Base-by-base conservation (phyloP, 1,284 basidiomycete species). In the Heterobasidion parviporum region DNA sequence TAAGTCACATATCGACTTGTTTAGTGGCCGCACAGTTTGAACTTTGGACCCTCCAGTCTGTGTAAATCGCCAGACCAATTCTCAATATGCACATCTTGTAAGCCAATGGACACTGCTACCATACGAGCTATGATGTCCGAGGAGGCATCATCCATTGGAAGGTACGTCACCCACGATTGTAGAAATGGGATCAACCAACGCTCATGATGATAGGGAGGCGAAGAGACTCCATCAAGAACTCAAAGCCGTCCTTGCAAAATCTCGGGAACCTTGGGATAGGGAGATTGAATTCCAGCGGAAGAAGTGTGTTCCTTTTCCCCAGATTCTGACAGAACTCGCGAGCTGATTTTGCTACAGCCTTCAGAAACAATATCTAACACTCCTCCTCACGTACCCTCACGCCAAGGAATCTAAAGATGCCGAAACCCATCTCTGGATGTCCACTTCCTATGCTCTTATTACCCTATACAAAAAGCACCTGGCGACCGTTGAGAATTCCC, bases 361-460 rank as follows among this genome's bases (percentile, higher is more conserved):
- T 53, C 83, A 93, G 56, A 82, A 85, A 56, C 80, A 82, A 43
- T 87, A 92, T 69, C 75, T 94, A 52, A 81, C 79, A 38, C 72
- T 95, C 35, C 76, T 96, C 16, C 83, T 94, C 61, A 70, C 83
- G 26, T 78, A 92, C 64, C 87, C 91, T 0, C 83, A 83, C 59
- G 79, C 84, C 49, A 82, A 80, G 50, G 87, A 92, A 68, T 84
- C 89, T 41, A 86, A 87, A 67, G 87, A 89, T 70, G 82, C 87
- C 47, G 91, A 94, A 65, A 87, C 79, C 49, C 82, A 87, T 56
- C 77, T 97, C 9, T 97, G 94, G 94, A 88, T 94, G 80, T 86
- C 92, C 64, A 96, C 94, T 0, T 91, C 92, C 18, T 91, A 98
- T 72, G 77, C 82, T 43, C 82, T 94, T 69, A 97, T 98, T 62